phyloP scores from a whole-genome alignment of 2,329 filamentous ascomycete species.

The Cercospora nicotianae region DNA sequence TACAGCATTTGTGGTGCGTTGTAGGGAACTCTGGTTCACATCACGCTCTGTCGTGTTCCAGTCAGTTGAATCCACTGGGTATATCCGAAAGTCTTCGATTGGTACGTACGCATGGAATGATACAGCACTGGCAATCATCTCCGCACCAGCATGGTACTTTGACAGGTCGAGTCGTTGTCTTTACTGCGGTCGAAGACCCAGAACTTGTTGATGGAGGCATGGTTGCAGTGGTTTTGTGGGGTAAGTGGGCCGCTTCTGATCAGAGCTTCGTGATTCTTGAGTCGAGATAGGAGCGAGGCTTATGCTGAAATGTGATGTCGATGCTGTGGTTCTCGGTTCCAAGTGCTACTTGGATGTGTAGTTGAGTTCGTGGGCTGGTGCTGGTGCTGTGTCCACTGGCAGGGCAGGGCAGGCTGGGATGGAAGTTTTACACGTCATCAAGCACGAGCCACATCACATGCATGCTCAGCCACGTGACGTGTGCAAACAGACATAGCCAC shows the following conservation, averaged over 20 bases:
- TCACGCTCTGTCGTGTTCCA: too few species aligned
- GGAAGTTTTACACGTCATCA: background rate
- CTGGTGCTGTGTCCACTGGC: background rate
- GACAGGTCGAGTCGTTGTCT: constrained; percentile 29
- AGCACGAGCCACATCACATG: background rate
- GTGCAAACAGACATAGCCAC: background rate
- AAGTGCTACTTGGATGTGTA: background rate
- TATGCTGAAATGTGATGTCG: background rate
- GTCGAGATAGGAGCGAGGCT: background rate
- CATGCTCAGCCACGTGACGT: background rate
- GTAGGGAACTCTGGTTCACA: constrained; percentile 10
- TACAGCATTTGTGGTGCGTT: background rate
- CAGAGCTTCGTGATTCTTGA: background rate
- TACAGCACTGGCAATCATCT: constrained; percentile 25
- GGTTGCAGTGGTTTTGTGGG: background rate
- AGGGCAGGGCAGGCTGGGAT: background rate
- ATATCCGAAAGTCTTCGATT: too few species aligned
- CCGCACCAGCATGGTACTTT: constrained; percentile 40
- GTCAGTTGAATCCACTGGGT: too few species aligned
- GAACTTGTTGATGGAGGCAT: constrained; percentile 36
- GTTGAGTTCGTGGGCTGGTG: background rate
- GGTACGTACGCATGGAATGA: constrained; percentile 28
- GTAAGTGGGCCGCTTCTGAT: background rate
- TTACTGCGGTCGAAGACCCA: constrained; percentile 22
- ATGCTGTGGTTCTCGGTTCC: background rate